Percentiles rank a stretch among this genome's conserved stretches.
Conservation (phyloP, 495 filamentous ascomycete genomes). For the Lichenothelia convexa region DNA sequence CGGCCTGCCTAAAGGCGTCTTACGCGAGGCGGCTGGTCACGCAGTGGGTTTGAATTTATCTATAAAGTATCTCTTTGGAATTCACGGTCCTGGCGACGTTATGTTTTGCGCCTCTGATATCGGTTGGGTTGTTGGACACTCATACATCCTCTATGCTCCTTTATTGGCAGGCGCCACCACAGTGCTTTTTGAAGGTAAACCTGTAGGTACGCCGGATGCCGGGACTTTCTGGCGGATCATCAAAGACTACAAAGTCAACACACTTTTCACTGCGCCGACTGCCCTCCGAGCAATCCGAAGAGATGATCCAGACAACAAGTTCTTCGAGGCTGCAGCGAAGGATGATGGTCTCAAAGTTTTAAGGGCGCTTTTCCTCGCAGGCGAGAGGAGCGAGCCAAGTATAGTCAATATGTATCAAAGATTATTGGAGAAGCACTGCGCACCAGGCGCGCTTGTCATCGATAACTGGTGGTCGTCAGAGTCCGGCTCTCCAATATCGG, state of each 20-base stretch:
- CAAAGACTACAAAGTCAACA: slow-evolving; percentile 67
- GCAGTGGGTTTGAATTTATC: slow-evolving; percentile 70
- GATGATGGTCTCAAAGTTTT: slow-evolving; percentile 49
- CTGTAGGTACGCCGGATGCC: slow-evolving; percentile 73
- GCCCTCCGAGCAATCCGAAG: slow-evolving; percentile 73
- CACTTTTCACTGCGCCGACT: slow-evolving; percentile 71
- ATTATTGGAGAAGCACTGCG: slow-evolving; percentile 44
- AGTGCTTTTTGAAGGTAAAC: slow-evolving; percentile 82
- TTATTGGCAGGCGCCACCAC: slow-evolving; percentile 72
- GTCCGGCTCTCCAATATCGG: slow-evolving; percentile 76
- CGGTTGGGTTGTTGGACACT: slow-evolving; percentile 26
- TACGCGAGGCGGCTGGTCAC: slow-evolving; percentile 70
- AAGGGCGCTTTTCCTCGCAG: slow-evolving; percentile 64
- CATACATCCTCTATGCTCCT: slow-evolving; percentile 55
- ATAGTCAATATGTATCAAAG: slow-evolving; percentile 66
- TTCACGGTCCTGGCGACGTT: slow-evolving; percentile 64
- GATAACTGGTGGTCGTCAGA: slow-evolving; percentile 98
- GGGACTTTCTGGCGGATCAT: slow-evolving; percentile 76
- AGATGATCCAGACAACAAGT: slow-evolving; percentile 58
- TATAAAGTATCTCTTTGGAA: slow-evolving; percentile 59
- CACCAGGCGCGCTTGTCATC: slow-evolving; percentile 46
- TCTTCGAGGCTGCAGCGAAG: slow-evolving; percentile 40
- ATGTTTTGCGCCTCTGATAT: slow-evolving; percentile 51
- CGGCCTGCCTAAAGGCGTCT: slow-evolving; percentile 72
- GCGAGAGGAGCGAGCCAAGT: slow-evolving; percentile 74